Evolutionary conservation across 305 asterid genomes (phyloP), one percentile per base, ranked within the genome.

Genomic region (Fraxinus paxiana): DNA sequence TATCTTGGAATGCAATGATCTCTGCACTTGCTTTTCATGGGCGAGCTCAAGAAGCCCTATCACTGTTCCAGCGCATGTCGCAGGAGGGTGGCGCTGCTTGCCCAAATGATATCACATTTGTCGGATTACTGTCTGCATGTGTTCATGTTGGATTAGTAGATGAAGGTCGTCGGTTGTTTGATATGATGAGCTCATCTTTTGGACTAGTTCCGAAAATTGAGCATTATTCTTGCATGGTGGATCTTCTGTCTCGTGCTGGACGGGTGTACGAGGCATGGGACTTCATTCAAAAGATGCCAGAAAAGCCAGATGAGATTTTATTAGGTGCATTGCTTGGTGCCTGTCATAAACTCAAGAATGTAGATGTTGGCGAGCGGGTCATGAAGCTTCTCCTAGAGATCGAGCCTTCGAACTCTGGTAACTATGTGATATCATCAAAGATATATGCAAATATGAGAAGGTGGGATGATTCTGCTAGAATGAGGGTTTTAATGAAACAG

Each of bases 211-310:
- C 97, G 5, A 91, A 90, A 86, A 89, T 91, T 26, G 98, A 90
- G 88, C 98, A 94, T 85, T 89, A 90, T 79, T 90, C 98, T 26
- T 94, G 98, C 85, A 87, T 94, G 92, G 97, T 91, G 37, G 97
- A 94, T 86, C 94, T 94, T 83, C 85, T 91, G 17, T 89, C 97
- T 31, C 97, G 96, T 82, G 95, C 97, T 61, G 98, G 97, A 70
- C 85, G 73, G 75, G 90, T 94, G 30, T 79, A 90, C 7, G 94
- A 92, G 81, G 98, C 98, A 67, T 92, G 97, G 96, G 94, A 90
- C 80, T 89, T 92, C 77, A 90, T 94, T 80, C 92, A 89, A 85
- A 89, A 88, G 82, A 90, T 94, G 95, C 97, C 96, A 80, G 90
- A 83, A 67, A 91, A 90, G 76, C 95, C 96, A 3, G 98, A 94